phyloP scores from a whole-genome alignment of 176 grass and related monocot species.

The Cenchrus americanus region DNA sequence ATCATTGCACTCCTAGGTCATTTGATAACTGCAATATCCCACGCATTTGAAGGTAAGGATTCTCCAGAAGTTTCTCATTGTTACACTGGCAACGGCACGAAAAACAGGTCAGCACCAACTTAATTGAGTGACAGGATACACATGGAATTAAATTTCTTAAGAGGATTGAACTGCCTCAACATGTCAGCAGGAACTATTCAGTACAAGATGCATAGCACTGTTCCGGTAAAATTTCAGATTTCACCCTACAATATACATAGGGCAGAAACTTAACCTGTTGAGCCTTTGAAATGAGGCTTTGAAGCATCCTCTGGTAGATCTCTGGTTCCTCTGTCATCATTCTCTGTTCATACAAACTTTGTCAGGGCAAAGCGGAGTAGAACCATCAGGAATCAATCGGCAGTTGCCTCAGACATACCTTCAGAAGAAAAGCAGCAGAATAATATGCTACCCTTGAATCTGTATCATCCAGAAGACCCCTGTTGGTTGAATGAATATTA shows the following conservation, averaged over 20 bases:
- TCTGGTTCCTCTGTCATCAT: slow-evolving; percentile 99
- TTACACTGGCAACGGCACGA: slow-evolving; percentile 64
- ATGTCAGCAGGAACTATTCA: slow-evolving; percentile 33
- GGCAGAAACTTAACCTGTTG: slow-evolving; percentile 68
- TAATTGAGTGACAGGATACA: slow-evolving; percentile 20
- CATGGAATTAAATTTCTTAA: slow-evolving; percentile 1
- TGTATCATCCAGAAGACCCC: slow-evolving; percentile 89
- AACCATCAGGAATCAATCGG: slow-evolving; percentile 40
- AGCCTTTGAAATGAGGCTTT: slow-evolving; percentile 91
- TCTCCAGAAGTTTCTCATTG: slow-evolving; percentile 99
- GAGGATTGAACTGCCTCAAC: neutral
- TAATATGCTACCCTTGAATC: slow-evolving; percentile 99
- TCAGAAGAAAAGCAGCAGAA: slow-evolving; percentile 98
- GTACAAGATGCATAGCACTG: slow-evolving; percentile 25
- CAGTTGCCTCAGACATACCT: slow-evolving; percentile 56
- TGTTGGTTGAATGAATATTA: slow-evolving; percentile 45
- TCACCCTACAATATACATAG: slow-evolving; percentile 1
- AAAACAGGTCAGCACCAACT: slow-evolving; percentile 36
- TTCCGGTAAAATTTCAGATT: neutral
- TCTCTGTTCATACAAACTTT: slow-evolving; percentile 64
- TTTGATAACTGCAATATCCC: slow-evolving; percentile 91
- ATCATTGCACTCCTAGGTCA: slow-evolving; percentile 78
- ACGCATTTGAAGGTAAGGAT: slow-evolving; percentile 98
- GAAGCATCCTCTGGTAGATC: slow-evolving; percentile 89
- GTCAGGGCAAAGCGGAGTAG: neutral